Evolutionary conservation across 192 early-diverging fungal species (phyloP).

Genomic region (Coemansia sp.): DNA sequence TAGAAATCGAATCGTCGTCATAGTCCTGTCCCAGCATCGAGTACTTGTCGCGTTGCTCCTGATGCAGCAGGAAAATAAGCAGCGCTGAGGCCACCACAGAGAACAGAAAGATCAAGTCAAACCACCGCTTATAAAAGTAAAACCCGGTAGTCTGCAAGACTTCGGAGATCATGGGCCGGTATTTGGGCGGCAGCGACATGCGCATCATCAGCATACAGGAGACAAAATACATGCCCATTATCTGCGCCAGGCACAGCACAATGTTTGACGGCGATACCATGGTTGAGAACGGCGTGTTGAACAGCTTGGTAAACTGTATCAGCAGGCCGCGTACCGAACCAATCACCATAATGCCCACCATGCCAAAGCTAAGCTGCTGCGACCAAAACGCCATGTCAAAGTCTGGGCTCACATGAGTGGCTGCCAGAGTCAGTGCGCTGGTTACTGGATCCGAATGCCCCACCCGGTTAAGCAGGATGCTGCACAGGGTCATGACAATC

Average conservation of each 20-base stretch:
- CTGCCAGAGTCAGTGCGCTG: slow-evolving; percentile 67
- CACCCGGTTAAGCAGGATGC: slow-evolving; percentile 71
- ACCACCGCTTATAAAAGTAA: slow-evolving; percentile 91
- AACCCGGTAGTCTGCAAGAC: slow-evolving; percentile 81
- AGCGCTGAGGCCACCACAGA: slow-evolving; percentile 69
- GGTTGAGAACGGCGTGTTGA: slow-evolving; percentile 62
- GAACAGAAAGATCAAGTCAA: slow-evolving; percentile 87
- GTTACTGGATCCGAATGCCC: slow-evolving; percentile 83
- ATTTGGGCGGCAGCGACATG: slow-evolving; percentile 78
- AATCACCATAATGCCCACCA: slow-evolving; percentile 88
- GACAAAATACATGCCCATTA: slow-evolving; percentile 92
- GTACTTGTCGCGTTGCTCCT: slow-evolving; percentile 57
- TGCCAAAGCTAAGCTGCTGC: slow-evolving; percentile 87
- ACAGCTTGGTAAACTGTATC: slow-evolving; percentile 77
- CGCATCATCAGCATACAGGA: slow-evolving; percentile 92
- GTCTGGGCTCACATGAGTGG: slow-evolving; percentile 61
- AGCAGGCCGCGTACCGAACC: slow-evolving; percentile 86
- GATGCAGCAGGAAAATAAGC: slow-evolving; percentile 71
- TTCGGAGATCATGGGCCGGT: slow-evolving; percentile 76
- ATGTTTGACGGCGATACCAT: slow-evolving; percentile 73
- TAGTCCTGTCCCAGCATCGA: slow-evolving; percentile 50
- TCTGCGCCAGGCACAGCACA: slow-evolving; percentile 76
- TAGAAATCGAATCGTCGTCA: slow-evolving; percentile 43
- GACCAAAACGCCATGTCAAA: slow-evolving; percentile 84
- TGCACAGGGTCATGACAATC: slow-evolving; percentile 75